phyloP scores from a whole-genome alignment of 768 basidiomycete genomes.

The Russula emetica region DNA sequence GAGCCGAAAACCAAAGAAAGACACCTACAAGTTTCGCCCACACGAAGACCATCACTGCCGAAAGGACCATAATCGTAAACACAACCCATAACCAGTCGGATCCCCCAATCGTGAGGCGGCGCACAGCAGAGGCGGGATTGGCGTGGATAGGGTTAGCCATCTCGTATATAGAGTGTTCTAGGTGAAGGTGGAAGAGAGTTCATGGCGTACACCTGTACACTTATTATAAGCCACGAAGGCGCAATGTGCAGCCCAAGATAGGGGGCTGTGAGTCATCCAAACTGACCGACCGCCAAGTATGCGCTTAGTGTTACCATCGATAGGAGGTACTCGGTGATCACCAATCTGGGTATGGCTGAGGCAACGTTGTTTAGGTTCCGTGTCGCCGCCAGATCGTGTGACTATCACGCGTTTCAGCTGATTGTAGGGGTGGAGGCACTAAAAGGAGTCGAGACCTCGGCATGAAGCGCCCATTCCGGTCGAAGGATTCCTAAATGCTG shows the following conservation, averaged over 20 bases:
- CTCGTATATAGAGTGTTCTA: not conserved
- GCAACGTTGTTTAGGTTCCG: not conserved
- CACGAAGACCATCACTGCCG: conserved; percentile 38
- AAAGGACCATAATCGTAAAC: conserved; percentile 47
- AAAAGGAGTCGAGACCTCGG: no score
- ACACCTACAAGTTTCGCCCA: conserved; percentile 39
- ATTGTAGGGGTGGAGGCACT: no score
- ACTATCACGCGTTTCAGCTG: no score
- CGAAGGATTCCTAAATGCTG: no score
- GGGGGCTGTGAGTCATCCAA: not conserved
- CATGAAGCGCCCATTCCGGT: no score
- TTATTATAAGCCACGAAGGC: not conserved
- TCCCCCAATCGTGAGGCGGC: conserved; percentile 42
- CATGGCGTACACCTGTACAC: not conserved
- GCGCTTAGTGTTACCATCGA: not conserved
- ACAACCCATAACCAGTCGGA: conserved; percentile 57
- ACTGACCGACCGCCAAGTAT: not conserved
- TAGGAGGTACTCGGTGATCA: not conserved
- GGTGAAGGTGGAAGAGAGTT: not conserved
- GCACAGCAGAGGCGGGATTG: conserved; percentile 38
- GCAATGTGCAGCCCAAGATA: not conserved
- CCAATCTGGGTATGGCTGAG: no score
- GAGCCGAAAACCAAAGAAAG: not conserved
- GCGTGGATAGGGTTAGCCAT: conserved; percentile 31
- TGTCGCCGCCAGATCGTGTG: not conserved